Evolutionary conservation across 1,284 basidiomycete species (phyloP), one percentile per base, ranked within the genome.

Genomic region (Heterobasidion annosum): DNA sequence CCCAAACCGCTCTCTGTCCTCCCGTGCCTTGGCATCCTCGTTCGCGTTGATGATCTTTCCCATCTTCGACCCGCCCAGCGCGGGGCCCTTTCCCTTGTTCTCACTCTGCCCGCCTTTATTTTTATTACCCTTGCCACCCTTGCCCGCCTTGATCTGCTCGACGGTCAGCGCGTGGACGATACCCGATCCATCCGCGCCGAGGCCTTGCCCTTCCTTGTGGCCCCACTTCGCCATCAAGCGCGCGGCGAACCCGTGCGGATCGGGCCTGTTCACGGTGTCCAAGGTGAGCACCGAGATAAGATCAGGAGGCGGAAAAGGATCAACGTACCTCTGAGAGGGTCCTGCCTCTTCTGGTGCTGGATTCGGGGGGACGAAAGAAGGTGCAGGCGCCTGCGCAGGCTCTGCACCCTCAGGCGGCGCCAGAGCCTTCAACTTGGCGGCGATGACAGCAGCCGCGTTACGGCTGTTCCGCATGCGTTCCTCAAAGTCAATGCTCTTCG

Each of bases 181-280:
- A 5, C 94, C 94, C 10, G 80, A 79, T 2, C 85, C 89, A 58
- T 88, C 83, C 0, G 79, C 85, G 49, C 93, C 94, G 1, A 97
- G 78, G 10, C 92, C 94, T 69, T 93, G 85, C 1, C 94, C 94
- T 64, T 93, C 88, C 64, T 90, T 89, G 69, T 97, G 93, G 0
- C 94, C 94, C 89, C 90, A 96, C 71, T 93, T 95, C 5, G 89
- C 86, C 91, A 93, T 93, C 57, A 91, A 67, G 32, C 87, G 82
- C 12, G 83, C 82, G 16, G 88, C 90, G 62, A 93, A 92, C 8
- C 78, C 79, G 53, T 82, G 81, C 0, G 83, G 79, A 58, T 88
- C 81, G 48, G 79, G n/a, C 37, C 37, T 40, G 72, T 59, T 55
- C n/a, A 54, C 52, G 37, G 43, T 57, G 10, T 44, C 3, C 34